phyloP scores from a whole-genome alignment of 1,284 basidiomycete genomes.

The Leccinum pachyderme region DNA sequence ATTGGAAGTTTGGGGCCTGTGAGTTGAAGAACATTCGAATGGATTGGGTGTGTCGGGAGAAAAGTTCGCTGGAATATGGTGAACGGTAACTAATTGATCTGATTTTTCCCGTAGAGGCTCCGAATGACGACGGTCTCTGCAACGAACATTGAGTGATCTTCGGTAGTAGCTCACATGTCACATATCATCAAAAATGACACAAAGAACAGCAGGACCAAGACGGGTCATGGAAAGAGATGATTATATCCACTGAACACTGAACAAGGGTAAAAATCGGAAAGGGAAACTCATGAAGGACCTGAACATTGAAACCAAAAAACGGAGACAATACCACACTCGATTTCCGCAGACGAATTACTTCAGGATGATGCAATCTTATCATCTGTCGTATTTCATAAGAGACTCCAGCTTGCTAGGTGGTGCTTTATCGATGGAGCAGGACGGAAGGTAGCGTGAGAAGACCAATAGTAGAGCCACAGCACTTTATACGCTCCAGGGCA shows the following conservation, averaged over 20 bases:
- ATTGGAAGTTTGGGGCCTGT: conserved; percentile 5
- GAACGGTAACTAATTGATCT: neutral
- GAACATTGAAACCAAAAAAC: neutral
- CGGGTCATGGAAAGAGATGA: conserved; percentile 5
- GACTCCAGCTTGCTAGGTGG: conserved; percentile 7
- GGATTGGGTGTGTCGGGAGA: conserved; percentile 1
- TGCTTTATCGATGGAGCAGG: conserved; percentile 10
- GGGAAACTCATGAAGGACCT: conserved; percentile 3
- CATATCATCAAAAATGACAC: conserved; percentile 2
- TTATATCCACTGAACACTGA: conserved; percentile 7
- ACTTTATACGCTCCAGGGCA: conserved; percentile 16
- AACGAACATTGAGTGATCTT: conserved; percentile 6
- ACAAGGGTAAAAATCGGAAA: conserved; percentile 7
- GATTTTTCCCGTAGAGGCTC: neutral
- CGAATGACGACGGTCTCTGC: conserved; percentile 9
- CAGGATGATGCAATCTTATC: conserved; percentile 8
- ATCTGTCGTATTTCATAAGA: conserved; percentile 15
- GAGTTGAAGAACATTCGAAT: conserved; percentile 7
- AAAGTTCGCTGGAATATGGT: conserved; percentile 5
- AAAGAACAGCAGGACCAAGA: conserved; percentile 1
- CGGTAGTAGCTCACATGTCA: conserved; percentile 1
- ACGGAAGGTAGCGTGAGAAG: conserved; percentile 22
- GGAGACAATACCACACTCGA: conserved; percentile 18
- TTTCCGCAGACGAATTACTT: conserved; percentile 5
- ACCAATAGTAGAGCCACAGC: conserved; percentile 1